Base-by-base conservation (phyloP, 2,329 filamentous ascomycete genomes). In the Neoscytalidium dimidiatum region DNA sequence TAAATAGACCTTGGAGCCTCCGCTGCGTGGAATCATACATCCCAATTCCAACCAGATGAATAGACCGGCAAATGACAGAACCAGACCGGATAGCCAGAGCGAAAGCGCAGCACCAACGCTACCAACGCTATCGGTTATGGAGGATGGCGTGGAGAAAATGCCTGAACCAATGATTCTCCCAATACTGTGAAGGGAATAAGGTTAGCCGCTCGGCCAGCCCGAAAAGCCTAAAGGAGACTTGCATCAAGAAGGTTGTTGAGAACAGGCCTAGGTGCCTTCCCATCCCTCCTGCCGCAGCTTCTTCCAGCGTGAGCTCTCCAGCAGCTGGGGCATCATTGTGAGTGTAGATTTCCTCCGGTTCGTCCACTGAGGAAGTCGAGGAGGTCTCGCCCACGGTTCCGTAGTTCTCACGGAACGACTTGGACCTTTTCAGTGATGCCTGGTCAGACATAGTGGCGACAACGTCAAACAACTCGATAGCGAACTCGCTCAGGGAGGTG, bases 91-190 rank as follows among this genome's bases (percentile, higher is more conserved):
- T 0, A 89, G 64, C 90, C 90, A 92, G 3, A 92, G 74, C 0
- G 83, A 68, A 1, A 92, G 74, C 0, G 87, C 83, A 2, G 91
- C 76, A 0, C 88, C 89, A 0, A 89, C 81, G 64, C 88, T 92
- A 1, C 90, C 90, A 1, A 88, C 86, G 0, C 86, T 84, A 41
- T 86, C 83, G 3, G 90, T 81, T 57, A 92, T 90, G 4, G 88
- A 83, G 0, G 87, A 89, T 0, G 88, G 90, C 0, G 88, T 91
- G 0, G 89, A 88, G 70, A 92, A 92, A 68, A 92, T 90, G 28
- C 89, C 89, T 70, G 84, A 88, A 13, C 89, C 89, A 31, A 91
- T 87, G 5, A 91, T 87, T 13, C 88, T 83, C 7, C 62, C 62
- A 26, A 64, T 64, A 9, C 62, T 64, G 26, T 41, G 7, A 11